Evolutionary conservation across 2,329 filamentous ascomycete genomes (phyloP).

Genomic region (Venturia carpophila): DNA sequence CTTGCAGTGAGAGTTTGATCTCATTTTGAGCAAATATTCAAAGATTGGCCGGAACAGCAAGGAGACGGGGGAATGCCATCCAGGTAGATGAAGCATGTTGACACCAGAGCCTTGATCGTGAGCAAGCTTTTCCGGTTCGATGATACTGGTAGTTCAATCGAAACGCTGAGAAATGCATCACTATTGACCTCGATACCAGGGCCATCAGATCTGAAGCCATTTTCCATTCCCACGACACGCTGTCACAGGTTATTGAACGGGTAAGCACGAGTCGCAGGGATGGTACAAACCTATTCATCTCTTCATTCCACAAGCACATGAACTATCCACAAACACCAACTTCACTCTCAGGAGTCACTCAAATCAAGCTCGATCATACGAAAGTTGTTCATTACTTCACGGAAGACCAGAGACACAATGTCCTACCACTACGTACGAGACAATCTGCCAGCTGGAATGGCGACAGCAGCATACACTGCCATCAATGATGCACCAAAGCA

Average conservation of each 20-base stretch:
- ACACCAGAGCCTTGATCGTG: too few relatives aligned
- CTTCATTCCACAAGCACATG: not conserved
- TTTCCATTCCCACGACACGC: not conserved
- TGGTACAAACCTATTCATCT: too few relatives aligned
- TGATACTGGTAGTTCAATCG: too few relatives aligned
- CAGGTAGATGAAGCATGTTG: too few relatives aligned
- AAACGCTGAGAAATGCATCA: too few relatives aligned
- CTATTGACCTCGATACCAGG: too few relatives aligned
- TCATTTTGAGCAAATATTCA: too few relatives aligned
- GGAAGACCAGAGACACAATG: not conserved
- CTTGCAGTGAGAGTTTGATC: too few relatives aligned
- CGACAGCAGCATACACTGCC: not conserved
- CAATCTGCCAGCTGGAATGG: not conserved
- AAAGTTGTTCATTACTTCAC: not conserved
- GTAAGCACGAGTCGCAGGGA: not conserved
- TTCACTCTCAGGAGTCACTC: not conserved
- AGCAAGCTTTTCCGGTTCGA: too few relatives aligned
- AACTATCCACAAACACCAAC: not conserved
- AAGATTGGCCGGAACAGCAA: too few relatives aligned
- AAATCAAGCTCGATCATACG: not conserved
- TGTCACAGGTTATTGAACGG: not conserved
- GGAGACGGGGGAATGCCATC: too few relatives aligned
- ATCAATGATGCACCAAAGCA: not conserved
- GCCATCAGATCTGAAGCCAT: too few relatives aligned
- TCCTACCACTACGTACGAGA: not conserved